These are phyloP conservation scores for Neofusicoccum parvum DNA, from an alignment of 2,329 filamentous ascomycete species.

Conservation along the genomic window DNA sequence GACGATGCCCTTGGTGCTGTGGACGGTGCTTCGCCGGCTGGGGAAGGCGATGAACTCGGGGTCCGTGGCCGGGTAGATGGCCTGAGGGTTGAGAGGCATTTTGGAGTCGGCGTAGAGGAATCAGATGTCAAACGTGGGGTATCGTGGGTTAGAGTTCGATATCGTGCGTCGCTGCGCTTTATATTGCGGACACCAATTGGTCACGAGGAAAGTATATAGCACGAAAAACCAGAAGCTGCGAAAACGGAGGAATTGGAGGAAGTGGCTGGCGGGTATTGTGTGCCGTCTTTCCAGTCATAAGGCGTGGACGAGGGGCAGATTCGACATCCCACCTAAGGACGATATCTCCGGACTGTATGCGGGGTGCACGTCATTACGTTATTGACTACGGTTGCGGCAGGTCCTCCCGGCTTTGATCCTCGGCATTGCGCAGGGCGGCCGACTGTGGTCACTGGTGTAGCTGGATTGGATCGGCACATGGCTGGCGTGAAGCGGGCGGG, in stretches of 20 bases:
- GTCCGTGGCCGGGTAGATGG: slow-evolving; percentile 52
- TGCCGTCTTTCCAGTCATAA: background rate
- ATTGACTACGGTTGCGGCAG: background rate
- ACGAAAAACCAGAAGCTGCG: background rate
- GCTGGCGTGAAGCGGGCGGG: background rate
- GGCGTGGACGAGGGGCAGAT: background rate
- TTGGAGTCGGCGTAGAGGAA: background rate
- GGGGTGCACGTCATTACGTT: slow-evolving; percentile 10
- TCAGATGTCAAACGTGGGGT: background rate
- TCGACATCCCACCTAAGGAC: slow-evolving; percentile 2
- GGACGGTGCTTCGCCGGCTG: slow-evolving; percentile 86
- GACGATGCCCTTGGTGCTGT: slow-evolving; percentile 90
- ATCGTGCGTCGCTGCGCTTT: background rate
- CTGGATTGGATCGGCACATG: background rate
- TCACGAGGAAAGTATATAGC: background rate
- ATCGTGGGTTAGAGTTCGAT: background rate
- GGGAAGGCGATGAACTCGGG: slow-evolving; percentile 66
- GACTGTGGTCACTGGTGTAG: background rate
- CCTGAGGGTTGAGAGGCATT: slow-evolving; percentile 52
- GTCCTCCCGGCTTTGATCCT: slow-evolving; percentile 2
- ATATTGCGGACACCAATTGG: no score
- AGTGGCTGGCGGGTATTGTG: background rate
- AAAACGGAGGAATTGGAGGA: background rate
- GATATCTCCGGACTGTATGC: slow-evolving; percentile 3
- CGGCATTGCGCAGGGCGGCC: slow-evolving; percentile 1